These are phyloP conservation scores for Trametes meyenii DNA, from an alignment of 768 basidiomycete genomes.

Conservation along the genomic window DNA sequence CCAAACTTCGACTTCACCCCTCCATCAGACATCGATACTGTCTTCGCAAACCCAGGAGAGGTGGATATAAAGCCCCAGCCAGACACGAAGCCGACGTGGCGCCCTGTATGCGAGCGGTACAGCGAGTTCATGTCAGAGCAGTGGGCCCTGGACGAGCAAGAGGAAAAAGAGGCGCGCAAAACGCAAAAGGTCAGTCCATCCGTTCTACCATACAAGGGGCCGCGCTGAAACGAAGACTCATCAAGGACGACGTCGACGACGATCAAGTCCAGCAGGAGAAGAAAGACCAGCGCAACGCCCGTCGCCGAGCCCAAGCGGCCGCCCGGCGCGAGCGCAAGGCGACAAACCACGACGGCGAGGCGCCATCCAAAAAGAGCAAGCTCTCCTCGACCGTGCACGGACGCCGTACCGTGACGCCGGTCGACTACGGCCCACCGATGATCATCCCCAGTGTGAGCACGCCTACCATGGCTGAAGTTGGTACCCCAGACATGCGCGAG, in stretches of 20 bases:
- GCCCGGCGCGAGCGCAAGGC: conserved; percentile 42
- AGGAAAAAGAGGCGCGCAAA: conserved; percentile 65
- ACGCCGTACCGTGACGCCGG: conserved; percentile 2
- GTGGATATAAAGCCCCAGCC: conserved; percentile 37
- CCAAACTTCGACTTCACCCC: conserved; percentile 85
- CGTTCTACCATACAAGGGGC: background rate
- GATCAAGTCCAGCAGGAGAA: conserved; percentile 19
- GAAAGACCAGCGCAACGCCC: conserved; percentile 27
- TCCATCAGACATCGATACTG: conserved; percentile 72
- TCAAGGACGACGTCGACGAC: background rate
- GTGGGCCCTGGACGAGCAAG: conserved; percentile 70
- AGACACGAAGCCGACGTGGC: conserved; percentile 55
- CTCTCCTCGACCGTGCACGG: conserved; percentile 7
- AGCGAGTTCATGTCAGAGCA: conserved; percentile 84
- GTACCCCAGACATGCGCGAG: conserved; percentile 18
- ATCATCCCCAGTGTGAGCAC: conserved; percentile 5
- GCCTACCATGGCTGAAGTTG: background rate
- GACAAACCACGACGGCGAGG: conserved; percentile 43
- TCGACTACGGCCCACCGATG: conserved; percentile 21
- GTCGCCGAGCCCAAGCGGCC: conserved; percentile 30
- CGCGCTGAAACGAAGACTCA: background rate
- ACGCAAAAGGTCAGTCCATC: conserved; percentile 28
- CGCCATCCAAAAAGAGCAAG: conserved; percentile 15
- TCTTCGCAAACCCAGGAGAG: conserved; percentile 44
- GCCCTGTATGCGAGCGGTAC: conserved; percentile 84